phyloP scores from a whole-genome alignment of 2,329 filamentous ascomycete genomes.

The Penicillium decumbens region DNA sequence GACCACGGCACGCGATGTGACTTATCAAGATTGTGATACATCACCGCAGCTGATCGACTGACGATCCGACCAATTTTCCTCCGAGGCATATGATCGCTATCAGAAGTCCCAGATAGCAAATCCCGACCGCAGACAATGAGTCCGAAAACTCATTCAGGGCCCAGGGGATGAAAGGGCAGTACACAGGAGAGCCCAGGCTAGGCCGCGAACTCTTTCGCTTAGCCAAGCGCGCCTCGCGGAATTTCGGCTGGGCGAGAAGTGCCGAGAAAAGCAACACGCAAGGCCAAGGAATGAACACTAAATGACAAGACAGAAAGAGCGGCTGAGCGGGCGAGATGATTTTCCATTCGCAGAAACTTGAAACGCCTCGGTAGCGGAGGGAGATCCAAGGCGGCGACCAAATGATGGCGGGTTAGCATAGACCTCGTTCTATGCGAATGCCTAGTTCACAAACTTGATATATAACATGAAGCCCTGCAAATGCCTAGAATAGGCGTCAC shows the following conservation, averaged over 20 bases:
- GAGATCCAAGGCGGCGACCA: slow-evolving; percentile 2
- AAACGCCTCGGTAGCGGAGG: neutral
- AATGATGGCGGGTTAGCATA: neutral
- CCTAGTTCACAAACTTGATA: neutral
- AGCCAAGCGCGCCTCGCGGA: slow-evolving; percentile 12
- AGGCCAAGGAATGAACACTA: slow-evolving; percentile 5
- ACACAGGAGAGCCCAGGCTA: neutral
- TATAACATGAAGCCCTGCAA: neutral
- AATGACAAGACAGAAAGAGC: neutral
- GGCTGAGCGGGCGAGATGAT: neutral
- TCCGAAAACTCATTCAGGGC: neutral
- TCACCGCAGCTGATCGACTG: neutral
- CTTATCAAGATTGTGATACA: neutral
- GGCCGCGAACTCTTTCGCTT: slow-evolving; percentile 13
- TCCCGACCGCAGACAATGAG: neutral
- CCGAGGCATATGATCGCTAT: neutral
- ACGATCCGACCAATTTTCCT: neutral
- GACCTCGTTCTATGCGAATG: neutral
- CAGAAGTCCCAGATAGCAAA: neutral
- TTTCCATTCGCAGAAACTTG: neutral
- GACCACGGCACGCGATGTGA: neutral
- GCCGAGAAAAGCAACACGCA: slow-evolving; percentile 7
- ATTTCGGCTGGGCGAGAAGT: slow-evolving; percentile 1
- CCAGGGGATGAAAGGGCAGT: neutral
- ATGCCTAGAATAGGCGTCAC: neutral